Base-by-base conservation (phyloP, 257 asterid species). In the Penstemon newberryi region DNA sequence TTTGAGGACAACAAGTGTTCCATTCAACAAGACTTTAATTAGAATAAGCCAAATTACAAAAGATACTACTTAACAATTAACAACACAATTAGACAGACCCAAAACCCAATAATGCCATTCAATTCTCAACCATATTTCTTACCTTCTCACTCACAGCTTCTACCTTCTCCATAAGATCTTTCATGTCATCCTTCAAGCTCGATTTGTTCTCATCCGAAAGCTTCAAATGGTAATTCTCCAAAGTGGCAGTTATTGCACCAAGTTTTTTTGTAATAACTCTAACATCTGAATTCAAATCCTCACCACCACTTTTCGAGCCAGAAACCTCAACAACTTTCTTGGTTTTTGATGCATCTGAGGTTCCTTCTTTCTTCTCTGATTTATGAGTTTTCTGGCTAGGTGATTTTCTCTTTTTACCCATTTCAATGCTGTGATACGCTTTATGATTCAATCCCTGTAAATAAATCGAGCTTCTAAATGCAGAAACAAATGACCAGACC, bases 401-500 rank as follows among this genome's bases (percentile, higher is more conserved):
- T 4, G 85, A 72, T 50, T 81, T 82, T 73, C 80, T 75, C 73
- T 79, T 81, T 76, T 65, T 60, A 36, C 77, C 75, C n/a, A 12
- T 43, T 41, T 56, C 47, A 65, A 53, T 37, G 65, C 74, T 77
- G 33, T 56, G 76, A 61, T 63, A 76, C 0, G 57, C 8, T 25
- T 25, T 25, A 25, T 25, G 2, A 25, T 25, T 25, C 33, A 2
- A 25, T 25, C 33, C 33, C 33, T 25, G 33, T 25, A 2, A 25
- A 25, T 25, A 25, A 25, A 25, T 25, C 33, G 89, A 79, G 70
- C 81, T 87, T 76, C 92, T 79, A 66, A 79, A 77, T 3, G 92
- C 80, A 56, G 83, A 81, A 4, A 79, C 9, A 59, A 94, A 94
- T 0, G 76, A 81, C 66, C 54, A 69, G 10, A 83, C 69, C 58